These are phyloP conservation scores for Malus orientalis DNA, from an alignment of 306 rosid genomes.

Conservation along the genomic window DNA sequence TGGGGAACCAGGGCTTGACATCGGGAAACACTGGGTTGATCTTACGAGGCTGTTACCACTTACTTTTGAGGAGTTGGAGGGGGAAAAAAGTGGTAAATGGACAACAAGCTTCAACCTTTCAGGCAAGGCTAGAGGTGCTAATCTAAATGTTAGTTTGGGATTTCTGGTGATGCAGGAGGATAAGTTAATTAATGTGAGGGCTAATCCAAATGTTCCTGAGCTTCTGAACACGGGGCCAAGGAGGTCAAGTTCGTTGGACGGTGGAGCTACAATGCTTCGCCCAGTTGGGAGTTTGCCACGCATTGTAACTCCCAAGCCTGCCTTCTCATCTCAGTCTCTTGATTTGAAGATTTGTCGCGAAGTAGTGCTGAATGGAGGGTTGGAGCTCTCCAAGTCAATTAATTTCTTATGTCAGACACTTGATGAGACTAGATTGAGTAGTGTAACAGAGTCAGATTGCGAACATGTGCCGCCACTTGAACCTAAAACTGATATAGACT, in stretches of 20 bases:
- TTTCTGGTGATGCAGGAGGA: slow-evolving; percentile 42
- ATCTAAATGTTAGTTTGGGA: slow-evolving; percentile 61
- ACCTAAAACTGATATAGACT: slow-evolving; percentile 18
- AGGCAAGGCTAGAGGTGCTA: slow-evolving; percentile 69
- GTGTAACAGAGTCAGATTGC: slow-evolving; percentile 14
- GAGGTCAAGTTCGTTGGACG: slow-evolving; percentile 24
- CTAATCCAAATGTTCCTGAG: slow-evolving; percentile 25
- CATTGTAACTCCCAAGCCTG: slow-evolving; percentile 19
- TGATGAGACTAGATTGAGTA: slow-evolving; percentile 39
- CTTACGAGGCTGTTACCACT: slow-evolving; percentile 63
- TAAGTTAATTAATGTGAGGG: slow-evolving; percentile 30
- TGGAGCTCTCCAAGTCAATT: slow-evolving; percentile 59
- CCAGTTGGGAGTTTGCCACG: slow-evolving; percentile 16
- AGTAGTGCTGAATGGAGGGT: slow-evolving; percentile 32
- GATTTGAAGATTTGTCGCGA: slow-evolving; percentile 30
- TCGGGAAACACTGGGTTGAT: slow-evolving; percentile 61
- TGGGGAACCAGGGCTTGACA: slow-evolving; percentile 39
- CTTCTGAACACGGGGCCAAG: slow-evolving; percentile 18
- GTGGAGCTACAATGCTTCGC: slow-evolving; percentile 11
- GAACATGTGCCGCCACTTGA: slow-evolving; percentile 26
- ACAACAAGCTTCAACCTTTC: slow-evolving; percentile 61
- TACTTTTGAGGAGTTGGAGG: slow-evolving; percentile 56
- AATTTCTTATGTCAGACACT: slow-evolving; percentile 46
- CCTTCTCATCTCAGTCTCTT: slow-evolving; percentile 29
- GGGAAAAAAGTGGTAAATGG: slow-evolving; percentile 63